Percentiles rank a stretch among this genome's conserved stretches.
These are phyloP conservation scores for Dactylellina parvicollis DNA, from an alignment of 2,329 filamentous ascomycete genomes.

Conservation along the genomic window DNA sequence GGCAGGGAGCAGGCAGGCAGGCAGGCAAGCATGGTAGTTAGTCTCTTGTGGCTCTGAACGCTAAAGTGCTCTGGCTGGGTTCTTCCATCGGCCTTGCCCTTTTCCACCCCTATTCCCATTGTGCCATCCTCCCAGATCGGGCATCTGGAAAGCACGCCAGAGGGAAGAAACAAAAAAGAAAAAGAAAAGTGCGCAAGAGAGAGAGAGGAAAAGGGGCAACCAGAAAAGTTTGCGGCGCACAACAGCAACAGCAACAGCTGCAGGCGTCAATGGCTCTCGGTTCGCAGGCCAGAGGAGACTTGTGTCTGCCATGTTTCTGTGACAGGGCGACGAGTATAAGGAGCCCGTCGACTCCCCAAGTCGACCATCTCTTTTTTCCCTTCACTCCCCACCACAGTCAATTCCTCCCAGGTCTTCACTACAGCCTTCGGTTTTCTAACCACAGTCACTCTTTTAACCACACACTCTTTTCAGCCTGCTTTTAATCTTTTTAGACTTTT, in stretches of 20 bases:
- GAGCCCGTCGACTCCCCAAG: slow-evolving; percentile 50
- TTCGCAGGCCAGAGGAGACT: slow-evolving; percentile 1
- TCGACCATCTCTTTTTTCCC: slow-evolving; percentile 29
- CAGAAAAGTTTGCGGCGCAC: slow-evolving; percentile 41
- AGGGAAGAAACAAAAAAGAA: slow-evolving; percentile 8
- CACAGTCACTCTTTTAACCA: slow-evolving; percentile 53
- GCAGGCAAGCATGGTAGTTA: slow-evolving; percentile 8
- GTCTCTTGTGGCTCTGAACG: neutral
- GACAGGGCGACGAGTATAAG: slow-evolving; percentile 48
- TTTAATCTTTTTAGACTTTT: slow-evolving; percentile 44
- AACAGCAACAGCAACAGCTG: neutral
- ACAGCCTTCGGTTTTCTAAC: slow-evolving; percentile 52
- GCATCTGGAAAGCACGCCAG: slow-evolving; percentile 20
- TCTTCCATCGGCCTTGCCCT: slow-evolving; percentile 26
- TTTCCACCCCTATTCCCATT: slow-evolving; percentile 43
- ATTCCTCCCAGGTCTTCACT: slow-evolving; percentile 54
- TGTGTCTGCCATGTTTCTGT: slow-evolving; percentile 8
- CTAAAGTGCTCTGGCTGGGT: neutral
- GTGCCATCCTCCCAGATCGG: slow-evolving; percentile 47
- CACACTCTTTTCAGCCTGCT: slow-evolving; percentile 48
- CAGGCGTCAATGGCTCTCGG: slow-evolving; percentile 25
- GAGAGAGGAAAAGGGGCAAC: slow-evolving; percentile 2
- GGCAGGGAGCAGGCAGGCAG: too few species aligned
- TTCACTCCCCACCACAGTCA: slow-evolving; percentile 54
- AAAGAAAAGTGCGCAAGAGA: slow-evolving; percentile 4